A percentile compares a stretch with the other conserved stretches of the same genome.
These are phyloP conservation scores for Graphilbum ipis-grandicollis DNA, from an alignment of 2,329 filamentous ascomycete species.

Conservation along the genomic window DNA sequence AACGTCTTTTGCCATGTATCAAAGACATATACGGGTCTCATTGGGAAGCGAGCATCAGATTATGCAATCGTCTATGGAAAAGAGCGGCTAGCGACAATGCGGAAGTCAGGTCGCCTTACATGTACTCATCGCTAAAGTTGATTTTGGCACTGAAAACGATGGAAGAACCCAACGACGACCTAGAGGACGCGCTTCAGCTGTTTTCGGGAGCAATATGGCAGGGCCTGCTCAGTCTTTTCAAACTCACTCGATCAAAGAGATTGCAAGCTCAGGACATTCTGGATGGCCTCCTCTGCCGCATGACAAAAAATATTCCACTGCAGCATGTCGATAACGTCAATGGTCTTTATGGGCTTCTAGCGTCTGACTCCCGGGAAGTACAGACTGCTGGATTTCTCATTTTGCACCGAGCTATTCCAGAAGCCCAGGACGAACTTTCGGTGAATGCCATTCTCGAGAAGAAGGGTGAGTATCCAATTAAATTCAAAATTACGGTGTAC, in stretches of 20 bases:
- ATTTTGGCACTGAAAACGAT: slow-evolving; percentile 45
- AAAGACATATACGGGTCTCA: slow-evolving; percentile 74
- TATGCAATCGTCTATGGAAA: slow-evolving; percentile 40
- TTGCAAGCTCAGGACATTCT: slow-evolving; percentile 58
- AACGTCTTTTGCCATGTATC: slow-evolving; percentile 52
- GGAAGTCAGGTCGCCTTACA: slow-evolving; percentile 38
- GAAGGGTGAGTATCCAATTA: slow-evolving; percentile 22
- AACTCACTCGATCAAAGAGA: slow-evolving; percentile 7
- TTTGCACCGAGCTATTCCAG: slow-evolving; percentile 64
- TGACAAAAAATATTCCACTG: slow-evolving; percentile 46
- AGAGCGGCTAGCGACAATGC: slow-evolving; percentile 22
- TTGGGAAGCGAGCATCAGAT: slow-evolving; percentile 52
- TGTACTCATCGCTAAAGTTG: slow-evolving; percentile 59
- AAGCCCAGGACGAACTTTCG: slow-evolving; percentile 63
- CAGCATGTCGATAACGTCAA: slow-evolving; percentile 44
- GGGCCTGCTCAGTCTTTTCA: slow-evolving; percentile 45
- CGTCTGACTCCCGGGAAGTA: slow-evolving; percentile 55
- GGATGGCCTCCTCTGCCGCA: slow-evolving; percentile 54
- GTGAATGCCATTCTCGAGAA: slow-evolving; percentile 61
- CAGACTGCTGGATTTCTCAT: slow-evolving; percentile 69
- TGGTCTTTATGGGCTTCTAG: slow-evolving; percentile 59
- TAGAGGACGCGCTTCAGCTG: slow-evolving; percentile 55
- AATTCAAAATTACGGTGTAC: too few relatives aligned
- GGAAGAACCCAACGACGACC: slow-evolving; percentile 68
- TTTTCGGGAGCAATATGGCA: slow-evolving; percentile 35